A percentile compares a stretch with the other conserved stretches of the same genome.
phyloP scores from a whole-genome alignment of 176 grass and related monocot species.

The Secale cereale region DNA sequence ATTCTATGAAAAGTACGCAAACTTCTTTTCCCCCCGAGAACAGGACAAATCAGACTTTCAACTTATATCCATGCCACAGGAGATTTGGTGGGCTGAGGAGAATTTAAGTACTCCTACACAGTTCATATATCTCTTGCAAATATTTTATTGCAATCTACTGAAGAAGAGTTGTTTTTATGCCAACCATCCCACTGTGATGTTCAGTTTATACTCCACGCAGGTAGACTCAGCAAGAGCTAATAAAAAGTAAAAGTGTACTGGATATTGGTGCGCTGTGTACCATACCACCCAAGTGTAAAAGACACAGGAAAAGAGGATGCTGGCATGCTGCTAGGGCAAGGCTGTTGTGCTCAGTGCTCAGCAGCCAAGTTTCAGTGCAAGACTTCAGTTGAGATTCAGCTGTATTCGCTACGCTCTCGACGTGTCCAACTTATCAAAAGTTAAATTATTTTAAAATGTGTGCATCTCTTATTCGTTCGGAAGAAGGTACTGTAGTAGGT shows the following conservation, averaged over 20 bases:
- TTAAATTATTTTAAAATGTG: too few species aligned
- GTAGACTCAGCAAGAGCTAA: neutral
- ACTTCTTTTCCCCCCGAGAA: neutral
- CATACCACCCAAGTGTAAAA: too few species aligned
- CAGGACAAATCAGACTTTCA: neutral
- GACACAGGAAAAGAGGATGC: too few species aligned
- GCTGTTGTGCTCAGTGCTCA: too few species aligned
- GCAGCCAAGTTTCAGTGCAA: too few species aligned
- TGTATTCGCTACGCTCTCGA: too few species aligned
- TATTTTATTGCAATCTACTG: neutral
- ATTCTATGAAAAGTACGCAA: neutral
- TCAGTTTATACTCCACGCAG: neutral
- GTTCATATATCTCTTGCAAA: neutral
- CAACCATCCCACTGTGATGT: neutral
- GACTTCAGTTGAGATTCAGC: too few species aligned
- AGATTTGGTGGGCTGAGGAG: neutral
- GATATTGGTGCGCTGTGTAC: neutral
- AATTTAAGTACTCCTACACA: neutral
- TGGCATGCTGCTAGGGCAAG: too few species aligned
- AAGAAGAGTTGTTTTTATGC: neutral
- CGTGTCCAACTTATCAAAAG: too few species aligned
- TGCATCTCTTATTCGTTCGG: too few species aligned
- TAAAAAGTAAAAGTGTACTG: neutral
- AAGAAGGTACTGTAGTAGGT: too few species aligned
- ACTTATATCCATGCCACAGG: neutral